A percentile compares a stretch with the other conserved stretches of the same genome.
These are phyloP conservation scores for Hyaloscypha hepaticicola DNA, from an alignment of 495 filamentous ascomycete genomes.

Conservation along the genomic window DNA sequence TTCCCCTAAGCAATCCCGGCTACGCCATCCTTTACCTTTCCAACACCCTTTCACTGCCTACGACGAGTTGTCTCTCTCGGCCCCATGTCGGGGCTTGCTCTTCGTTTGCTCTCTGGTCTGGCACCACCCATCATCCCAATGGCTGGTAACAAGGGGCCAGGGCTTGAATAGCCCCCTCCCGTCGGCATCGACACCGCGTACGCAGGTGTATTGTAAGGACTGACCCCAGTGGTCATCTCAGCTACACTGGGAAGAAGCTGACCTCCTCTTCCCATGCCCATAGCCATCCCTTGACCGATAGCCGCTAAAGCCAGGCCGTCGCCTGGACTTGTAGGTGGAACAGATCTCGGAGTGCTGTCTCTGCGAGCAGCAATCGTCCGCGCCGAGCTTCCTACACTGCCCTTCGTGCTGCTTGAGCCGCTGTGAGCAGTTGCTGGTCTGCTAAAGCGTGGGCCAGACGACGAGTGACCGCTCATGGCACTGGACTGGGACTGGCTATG, in stretches of 20 bases:
- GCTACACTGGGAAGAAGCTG: constrained; percentile 49
- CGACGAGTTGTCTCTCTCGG: constrained; percentile 45
- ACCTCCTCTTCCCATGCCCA: constrained; percentile 33
- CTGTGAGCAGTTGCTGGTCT: constrained; percentile 20
- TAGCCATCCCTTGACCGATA: constrained; percentile 33
- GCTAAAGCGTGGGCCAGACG: constrained; percentile 25
- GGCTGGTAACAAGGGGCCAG: constrained; percentile 40
- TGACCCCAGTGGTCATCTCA: constrained; percentile 55
- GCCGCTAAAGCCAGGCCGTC: constrained; percentile 33
- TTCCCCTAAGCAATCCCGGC: not conserved
- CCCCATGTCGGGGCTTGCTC: constrained; percentile 36
- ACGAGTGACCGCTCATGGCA: constrained; percentile 36
- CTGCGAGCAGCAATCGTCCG: constrained; percentile 33
- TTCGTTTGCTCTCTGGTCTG: constrained; percentile 22
- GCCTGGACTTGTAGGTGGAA: constrained; percentile 38
- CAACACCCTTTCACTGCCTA: constrained; percentile 33
- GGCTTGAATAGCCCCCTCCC: constrained; percentile 39
- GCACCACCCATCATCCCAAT: constrained; percentile 30
- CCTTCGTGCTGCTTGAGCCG: constrained; percentile 10
- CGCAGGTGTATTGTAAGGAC: constrained; percentile 52
- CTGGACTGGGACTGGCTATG: constrained; percentile 44
- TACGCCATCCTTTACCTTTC: constrained; percentile 9
- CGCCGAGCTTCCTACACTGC: constrained; percentile 43
- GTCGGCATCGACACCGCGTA: constrained; percentile 38
- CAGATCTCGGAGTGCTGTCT: constrained; percentile 42